Conservation (phyloP, 2,329 filamentous ascomycete genomes). For the Neopestalotiopsis sp. region DNA sequence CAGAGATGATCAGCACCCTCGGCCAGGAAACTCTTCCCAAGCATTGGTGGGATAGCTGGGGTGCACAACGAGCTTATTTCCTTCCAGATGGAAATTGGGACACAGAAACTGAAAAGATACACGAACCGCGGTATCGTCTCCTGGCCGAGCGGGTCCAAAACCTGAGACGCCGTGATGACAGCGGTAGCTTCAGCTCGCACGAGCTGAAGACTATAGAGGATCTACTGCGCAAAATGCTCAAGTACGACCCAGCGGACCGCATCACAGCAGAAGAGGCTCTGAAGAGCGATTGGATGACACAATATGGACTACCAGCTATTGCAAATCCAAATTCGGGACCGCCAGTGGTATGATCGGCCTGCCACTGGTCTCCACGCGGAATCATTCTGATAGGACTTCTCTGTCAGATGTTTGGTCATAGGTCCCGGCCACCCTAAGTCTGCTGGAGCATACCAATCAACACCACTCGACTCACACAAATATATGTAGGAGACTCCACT, state of each 20-base stretch:
- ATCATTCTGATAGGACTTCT: too few relatives aligned
- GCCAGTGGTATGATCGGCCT: background rate
- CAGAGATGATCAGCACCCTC: slow-evolving; percentile 4
- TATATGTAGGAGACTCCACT: too few relatives aligned
- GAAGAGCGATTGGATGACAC: background rate
- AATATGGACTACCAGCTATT: slow-evolving; percentile 2
- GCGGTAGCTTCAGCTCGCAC: background rate
- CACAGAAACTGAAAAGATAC: background rate
- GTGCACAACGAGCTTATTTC: slow-evolving; percentile 1
- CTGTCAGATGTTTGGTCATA: too few relatives aligned
- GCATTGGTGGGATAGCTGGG: background rate
- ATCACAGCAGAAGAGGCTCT: background rate
- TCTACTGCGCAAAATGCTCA: background rate
- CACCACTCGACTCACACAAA: too few relatives aligned
- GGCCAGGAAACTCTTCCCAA: background rate
- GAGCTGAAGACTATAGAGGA: background rate
- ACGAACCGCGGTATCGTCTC: background rate
- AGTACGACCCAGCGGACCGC: background rate
- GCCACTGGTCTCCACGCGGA: background rate
- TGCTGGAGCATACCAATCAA: too few relatives aligned
- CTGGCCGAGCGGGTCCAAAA: background rate
- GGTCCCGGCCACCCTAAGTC: too few relatives aligned
- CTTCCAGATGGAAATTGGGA: background rate
- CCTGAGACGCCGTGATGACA: background rate
- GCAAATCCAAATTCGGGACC: background rate